phyloP scores from a whole-genome alignment of 139 green algal genomes.

The Picochlorum sp. region DNA sequence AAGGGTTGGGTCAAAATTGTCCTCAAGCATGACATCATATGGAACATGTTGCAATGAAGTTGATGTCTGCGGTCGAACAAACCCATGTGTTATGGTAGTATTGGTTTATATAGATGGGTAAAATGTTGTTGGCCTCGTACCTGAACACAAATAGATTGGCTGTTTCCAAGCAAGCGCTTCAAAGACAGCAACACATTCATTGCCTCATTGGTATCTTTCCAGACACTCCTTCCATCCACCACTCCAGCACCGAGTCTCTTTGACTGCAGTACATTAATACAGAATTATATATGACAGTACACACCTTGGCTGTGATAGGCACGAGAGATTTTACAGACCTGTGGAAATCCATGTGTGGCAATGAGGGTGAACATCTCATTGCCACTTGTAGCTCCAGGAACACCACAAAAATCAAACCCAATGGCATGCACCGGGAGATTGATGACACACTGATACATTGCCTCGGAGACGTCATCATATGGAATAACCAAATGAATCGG shows the following conservation, averaged over 20 bases:
- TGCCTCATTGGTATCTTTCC: constrained; percentile 46
- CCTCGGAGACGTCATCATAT: constrained; percentile 62
- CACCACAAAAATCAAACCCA: constrained; percentile 68
- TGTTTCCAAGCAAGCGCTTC: constrained; percentile 22
- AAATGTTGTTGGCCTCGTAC: too few species aligned
- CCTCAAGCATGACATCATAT: constrained; percentile 50
- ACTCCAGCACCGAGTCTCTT: constrained; percentile 76
- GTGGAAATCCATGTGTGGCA: constrained; percentile 45
- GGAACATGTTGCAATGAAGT: constrained; percentile 77
- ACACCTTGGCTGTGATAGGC: neutral
- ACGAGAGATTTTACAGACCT: constrained; percentile 1
- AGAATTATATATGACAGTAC: neutral
- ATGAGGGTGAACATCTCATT: constrained; percentile 55
- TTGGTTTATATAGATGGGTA: too few species aligned
- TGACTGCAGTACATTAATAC: constrained; percentile 25
- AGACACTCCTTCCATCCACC: constrained; percentile 75
- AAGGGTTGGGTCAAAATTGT: constrained; percentile 16
- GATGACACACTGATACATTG: constrained; percentile 56
- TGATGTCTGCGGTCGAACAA: constrained; percentile 13
- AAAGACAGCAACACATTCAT: constrained; percentile 17
- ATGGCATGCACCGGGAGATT: constrained; percentile 55
- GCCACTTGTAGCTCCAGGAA: constrained; percentile 42
- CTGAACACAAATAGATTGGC: constrained; percentile 19
- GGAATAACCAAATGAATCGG: constrained; percentile 61
- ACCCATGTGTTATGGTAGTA: too few species aligned